Evolutionary conservation across 257 asterid species (phyloP).

Genomic region (Nicotiana noctiflora): DNA sequence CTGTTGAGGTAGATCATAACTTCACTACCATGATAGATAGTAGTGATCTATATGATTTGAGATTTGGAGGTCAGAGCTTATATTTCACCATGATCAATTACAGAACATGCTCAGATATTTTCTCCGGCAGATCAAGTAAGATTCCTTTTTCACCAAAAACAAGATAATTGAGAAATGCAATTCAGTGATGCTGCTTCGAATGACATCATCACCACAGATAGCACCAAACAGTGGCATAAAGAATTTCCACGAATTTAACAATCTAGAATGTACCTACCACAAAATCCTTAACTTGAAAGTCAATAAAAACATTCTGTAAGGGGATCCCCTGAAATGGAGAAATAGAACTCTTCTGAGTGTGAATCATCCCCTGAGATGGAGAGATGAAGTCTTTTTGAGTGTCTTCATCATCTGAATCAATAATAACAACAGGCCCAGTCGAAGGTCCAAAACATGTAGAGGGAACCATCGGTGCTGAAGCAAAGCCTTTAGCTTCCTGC

Average conservation of each 20-base stretch:
- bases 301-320: neutral
- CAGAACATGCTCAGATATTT: too few species aligned
- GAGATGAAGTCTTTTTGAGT: slow-evolving; percentile 16
- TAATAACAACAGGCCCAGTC: slow-evolving; percentile 48
- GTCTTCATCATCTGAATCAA: slow-evolving; percentile 89
- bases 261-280: slow-evolving; percentile 9
- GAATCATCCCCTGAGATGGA: slow-evolving; percentile 22
- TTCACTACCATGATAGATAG: too few species aligned
- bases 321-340: slow-evolving; percentile 7
- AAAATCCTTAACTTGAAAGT: slow-evolving; percentile 4
- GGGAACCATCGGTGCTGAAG: slow-evolving; percentile 24
- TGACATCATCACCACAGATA: neutral
- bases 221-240: neutral
- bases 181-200: too few species aligned
- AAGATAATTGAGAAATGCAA: too few species aligned
- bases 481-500: slow-evolving; percentile 21
- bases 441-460: slow-evolving; percentile 30
- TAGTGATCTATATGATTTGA: too few species aligned
- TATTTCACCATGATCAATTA: too few species aligned
- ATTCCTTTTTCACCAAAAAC: too few species aligned
- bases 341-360: neutral
- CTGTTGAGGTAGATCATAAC: too few species aligned
- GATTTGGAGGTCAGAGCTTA: too few species aligned
- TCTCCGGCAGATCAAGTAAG: too few species aligned
- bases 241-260: neutral